These are phyloP conservation scores for Didymella lethalis DNA, from an alignment of 2,329 filamentous ascomycete genomes.

Conservation along the genomic window DNA sequence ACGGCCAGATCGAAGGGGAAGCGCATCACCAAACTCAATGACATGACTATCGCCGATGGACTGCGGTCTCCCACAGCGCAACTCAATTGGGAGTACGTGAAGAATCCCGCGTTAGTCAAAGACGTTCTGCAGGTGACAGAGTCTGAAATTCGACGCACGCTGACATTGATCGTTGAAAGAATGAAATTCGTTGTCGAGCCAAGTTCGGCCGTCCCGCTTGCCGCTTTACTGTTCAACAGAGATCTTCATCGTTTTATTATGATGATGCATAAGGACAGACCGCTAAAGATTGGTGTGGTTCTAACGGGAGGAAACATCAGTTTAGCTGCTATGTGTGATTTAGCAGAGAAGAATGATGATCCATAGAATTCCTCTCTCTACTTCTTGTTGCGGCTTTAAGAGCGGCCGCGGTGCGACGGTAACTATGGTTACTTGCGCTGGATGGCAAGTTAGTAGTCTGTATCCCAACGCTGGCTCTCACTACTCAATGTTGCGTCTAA, in stretches of 20 bases:
- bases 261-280: background rate
- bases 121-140: conserved; percentile 4
- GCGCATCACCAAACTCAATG: conserved; percentile 1
- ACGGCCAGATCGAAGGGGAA: background rate
- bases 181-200: conserved; percentile 3
- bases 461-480: too few species aligned
- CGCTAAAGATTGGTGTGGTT: conserved; percentile 3
- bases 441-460: too few species aligned
- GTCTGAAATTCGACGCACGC: conserved; percentile 1
- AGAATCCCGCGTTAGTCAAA: conserved; percentile 1
- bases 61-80: conserved; percentile 4
- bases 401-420: too few species aligned
- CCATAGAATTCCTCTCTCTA: too few species aligned
- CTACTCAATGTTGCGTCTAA: too few species aligned
- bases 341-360: background rate
- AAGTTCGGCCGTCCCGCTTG: conserved; percentile 2
- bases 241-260: background rate
- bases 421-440: too few species aligned
- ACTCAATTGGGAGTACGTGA: conserved; percentile 3
- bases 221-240: conserved; percentile 1
- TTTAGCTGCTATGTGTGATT: background rate
- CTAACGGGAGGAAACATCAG: conserved; percentile 3
- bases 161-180: background rate
- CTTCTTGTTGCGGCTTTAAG: too few species aligned
- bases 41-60: conserved; percentile 1